Conservation (phyloP, 441 rosid genomes). For the Theobroma grandiflorum region DNA sequence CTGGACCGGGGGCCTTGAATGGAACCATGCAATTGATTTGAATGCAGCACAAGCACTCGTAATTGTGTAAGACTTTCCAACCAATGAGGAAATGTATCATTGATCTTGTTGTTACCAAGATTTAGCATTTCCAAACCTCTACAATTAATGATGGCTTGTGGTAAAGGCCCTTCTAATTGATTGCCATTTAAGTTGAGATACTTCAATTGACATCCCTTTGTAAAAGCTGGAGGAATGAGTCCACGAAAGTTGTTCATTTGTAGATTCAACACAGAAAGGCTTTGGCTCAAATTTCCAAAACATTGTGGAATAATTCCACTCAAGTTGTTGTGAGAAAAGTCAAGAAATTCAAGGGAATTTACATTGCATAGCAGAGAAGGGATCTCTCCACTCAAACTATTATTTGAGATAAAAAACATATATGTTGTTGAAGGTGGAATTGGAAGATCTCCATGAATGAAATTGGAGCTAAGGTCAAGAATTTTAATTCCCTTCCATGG, state of each 20-base stretch:
- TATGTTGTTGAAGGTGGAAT: not conserved
- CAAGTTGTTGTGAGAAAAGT: constrained; percentile 33
- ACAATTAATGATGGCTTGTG: constrained; percentile 28
- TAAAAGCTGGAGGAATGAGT: too few species aligned
- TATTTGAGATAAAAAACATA: not conserved
- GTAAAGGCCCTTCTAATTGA: constrained; percentile 28
- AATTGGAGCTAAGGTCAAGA: constrained; percentile 31
- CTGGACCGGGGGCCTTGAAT: too few species aligned
- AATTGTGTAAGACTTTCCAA: too few species aligned
- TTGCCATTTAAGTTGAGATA: constrained; percentile 25
- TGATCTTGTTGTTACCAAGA: not conserved
- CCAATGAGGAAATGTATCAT: too few species aligned
- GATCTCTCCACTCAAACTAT: constrained; percentile 1
- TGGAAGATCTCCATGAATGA: constrained; percentile 20
- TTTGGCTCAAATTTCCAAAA: constrained; percentile 7
- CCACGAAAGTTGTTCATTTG: not conserved
- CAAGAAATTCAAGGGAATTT: constrained; percentile 19
- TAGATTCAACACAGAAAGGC: constrained; percentile 22
- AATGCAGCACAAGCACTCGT: too few species aligned
- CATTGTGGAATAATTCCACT: constrained; percentile 31
- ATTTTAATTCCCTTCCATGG: constrained; percentile 13
- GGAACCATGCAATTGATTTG: too few species aligned
- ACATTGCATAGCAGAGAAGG: constrained; percentile 27
- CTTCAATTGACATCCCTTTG: too few species aligned
- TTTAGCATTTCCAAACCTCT: constrained; percentile 24